Evolutionary conservation across 2,329 filamentous ascomycete genomes (phyloP).

Genomic region (Fusarium denticulatum): DNA sequence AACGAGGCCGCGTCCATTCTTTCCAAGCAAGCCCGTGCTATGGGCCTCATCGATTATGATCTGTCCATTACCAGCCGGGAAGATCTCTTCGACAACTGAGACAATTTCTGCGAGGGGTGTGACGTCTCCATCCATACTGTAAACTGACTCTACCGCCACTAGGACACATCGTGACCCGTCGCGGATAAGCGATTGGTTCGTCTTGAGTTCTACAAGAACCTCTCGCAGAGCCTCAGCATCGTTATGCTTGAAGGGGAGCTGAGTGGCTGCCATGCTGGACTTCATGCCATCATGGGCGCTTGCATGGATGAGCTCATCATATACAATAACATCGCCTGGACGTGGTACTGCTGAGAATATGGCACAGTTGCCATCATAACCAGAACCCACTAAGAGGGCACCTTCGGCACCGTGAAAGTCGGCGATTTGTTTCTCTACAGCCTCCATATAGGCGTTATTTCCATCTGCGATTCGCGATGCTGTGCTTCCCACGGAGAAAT

Average conservation of each 20-base stretch:
- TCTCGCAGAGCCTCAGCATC: not conserved
- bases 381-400: not conserved
- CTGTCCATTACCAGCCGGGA: not conserved
- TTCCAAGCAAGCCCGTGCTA: not conserved
- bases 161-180: not conserved
- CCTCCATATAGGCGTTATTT: not conserved
- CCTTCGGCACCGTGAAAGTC: not conserved
- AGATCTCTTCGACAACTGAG: not conserved
- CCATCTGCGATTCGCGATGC: not conserved
- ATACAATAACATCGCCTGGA: not conserved
- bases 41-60: not conserved
- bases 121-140: not conserved
- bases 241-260: not conserved
- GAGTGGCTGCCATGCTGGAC: not conserved
- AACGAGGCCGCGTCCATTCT: not conserved
- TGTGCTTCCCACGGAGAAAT: not conserved
- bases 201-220: not conserved
- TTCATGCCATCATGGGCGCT: not conserved
- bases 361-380: not conserved
- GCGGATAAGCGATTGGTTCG: not conserved
- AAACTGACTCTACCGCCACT: not conserved
- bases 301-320: not conserved
- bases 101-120: not conserved
- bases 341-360: not conserved
- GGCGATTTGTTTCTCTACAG: not conserved